Base-by-base conservation (phyloP, 108 stramenopile species). In the Pseudonitzschia delicatissima region DNA sequence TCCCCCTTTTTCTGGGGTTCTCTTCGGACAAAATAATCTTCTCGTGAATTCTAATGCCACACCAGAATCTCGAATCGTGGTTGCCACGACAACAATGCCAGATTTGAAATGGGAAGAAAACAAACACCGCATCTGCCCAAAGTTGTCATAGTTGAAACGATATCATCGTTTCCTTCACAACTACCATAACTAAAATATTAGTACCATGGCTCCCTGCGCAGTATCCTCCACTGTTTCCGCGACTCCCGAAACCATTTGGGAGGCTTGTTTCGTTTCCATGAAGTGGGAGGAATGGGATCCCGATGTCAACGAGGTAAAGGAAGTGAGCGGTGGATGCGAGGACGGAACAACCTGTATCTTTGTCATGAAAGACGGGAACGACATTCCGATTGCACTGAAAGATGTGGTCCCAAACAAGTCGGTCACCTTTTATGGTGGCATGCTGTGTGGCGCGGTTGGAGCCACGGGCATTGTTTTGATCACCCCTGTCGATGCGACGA, bases 271-370 rank as follows among this genome's bases (percentile, higher is more conserved):
- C 44, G 76, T 51, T 17, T 68, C 57, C 4, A 77, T 80, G 79
- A 79, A 75, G 47, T 80, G 76, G 76, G 76, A 77, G 57, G 18
- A 18, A 17, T 80, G 79, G 79, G 79, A 80, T 73, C 76, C 76
- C 12, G 76, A 80, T 66, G 9, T 80, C 3, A 50, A 40, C 36
- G 66, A 69, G 27, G 27, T 77, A 21, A 57, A 29, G 23, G 72
- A 77, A 40, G 72, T 73, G 4, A 27, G 45, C 21, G 75, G 70
- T 0, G 65, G 51, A 23, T 80, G 76, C 45, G 64, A 57, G 40
- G 40, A 80, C 42, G 79, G 79, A 3, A 59, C 72, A 13, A 77
- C 72, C 5, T 80, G 72, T 25, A 67, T 62, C 27, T 80, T 80
- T 50, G 68, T 64, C n/a, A 77, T 77, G 79, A 80, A 80, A 5